phyloP scores from a whole-genome alignment of 2,329 filamentous ascomycete species.

The Cytospora mali region DNA sequence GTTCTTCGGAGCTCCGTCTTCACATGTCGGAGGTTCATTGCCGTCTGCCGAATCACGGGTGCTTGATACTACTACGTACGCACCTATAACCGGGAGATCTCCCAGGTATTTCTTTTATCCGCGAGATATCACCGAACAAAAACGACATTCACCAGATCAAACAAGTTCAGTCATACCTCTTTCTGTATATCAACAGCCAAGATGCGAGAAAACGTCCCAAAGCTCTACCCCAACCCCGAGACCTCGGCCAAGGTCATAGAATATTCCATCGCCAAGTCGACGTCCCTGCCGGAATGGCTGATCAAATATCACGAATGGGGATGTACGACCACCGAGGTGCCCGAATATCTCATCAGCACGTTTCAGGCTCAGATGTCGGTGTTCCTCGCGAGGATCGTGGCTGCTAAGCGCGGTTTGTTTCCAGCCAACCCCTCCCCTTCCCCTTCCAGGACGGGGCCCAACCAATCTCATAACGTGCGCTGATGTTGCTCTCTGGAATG shows the following conservation, averaged over 20 bases:
- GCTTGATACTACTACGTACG: too few relatives aligned
- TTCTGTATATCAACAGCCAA: conserved; percentile 8
- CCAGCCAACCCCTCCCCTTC: neutral
- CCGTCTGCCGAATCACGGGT: neutral
- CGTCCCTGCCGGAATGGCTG: conserved; percentile 45
- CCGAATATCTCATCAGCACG: conserved; percentile 34
- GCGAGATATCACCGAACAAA: neutral
- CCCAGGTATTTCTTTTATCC: neutral
- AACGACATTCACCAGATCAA: neutral
- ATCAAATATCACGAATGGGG: conserved; percentile 44
- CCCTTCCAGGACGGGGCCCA: too few relatives aligned
- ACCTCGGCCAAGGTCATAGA: conserved; percentile 45
- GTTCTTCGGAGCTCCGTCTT: too few relatives aligned
- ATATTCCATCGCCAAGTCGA: conserved; percentile 46
- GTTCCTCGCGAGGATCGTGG: conserved; percentile 45
- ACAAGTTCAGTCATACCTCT: neutral
- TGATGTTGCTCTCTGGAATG: neutral
- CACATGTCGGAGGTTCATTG: too few relatives aligned
- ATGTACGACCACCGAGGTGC: conserved; percentile 25
- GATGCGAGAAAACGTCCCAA: conserved; percentile 45
- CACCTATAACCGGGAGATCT: neutral
- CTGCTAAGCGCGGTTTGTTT: conserved; percentile 36
- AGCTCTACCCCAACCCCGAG: conserved; percentile 46
- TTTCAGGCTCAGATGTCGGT: conserved; percentile 35
- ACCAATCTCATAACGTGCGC: neutral